Conservation (phyloP, 2,329 filamentous ascomycete species). For the Aaosphaeria pasadenensis region DNA sequence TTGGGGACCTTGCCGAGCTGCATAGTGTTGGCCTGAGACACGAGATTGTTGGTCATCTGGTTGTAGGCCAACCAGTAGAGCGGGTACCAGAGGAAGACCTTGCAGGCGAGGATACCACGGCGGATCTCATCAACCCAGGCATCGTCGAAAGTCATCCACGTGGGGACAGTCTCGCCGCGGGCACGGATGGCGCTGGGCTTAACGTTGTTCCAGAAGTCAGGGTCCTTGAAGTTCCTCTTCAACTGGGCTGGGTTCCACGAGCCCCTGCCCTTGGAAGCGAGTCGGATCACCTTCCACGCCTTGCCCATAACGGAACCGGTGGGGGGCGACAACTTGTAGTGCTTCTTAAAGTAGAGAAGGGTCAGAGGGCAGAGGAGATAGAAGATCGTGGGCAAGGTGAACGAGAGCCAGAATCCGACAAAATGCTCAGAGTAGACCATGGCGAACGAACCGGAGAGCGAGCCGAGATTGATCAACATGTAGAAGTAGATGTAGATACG, state of each 20-base stretch:
- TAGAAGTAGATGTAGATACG: constrained; percentile 61
- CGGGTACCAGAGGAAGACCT: constrained; percentile 57
- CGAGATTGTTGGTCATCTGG: constrained; percentile 63
- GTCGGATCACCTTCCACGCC: constrained; percentile 58
- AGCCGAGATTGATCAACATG: constrained; percentile 38
- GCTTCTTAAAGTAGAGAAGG: constrained; percentile 57
- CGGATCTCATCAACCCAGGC: constrained; percentile 78
- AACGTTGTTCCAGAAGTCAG: constrained; percentile 59
- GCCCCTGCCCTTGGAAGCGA: constrained; percentile 58
- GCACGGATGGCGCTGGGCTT: constrained; percentile 52
- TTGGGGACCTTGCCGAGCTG: constrained; percentile 64
- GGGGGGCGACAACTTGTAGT: constrained; percentile 65
- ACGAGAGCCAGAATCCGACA: constrained; percentile 72
- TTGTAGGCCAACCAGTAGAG: constrained; percentile 65
- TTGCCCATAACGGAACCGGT: constrained; percentile 70
- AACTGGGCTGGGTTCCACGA: constrained; percentile 56
- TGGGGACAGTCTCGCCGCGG: constrained; percentile 50
- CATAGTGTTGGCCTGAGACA: constrained; percentile 50
- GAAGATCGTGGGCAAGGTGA: constrained; percentile 63
- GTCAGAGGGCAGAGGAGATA: constrained; percentile 61
- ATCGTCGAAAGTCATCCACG: constrained; percentile 78
- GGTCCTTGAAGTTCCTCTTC: constrained; percentile 40
- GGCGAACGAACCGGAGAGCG: constrained; percentile 31
- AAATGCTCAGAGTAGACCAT: constrained; percentile 41
- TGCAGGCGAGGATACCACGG: constrained; percentile 52